These are phyloP conservation scores for Botryosphaeria dothidea DNA, from an alignment of 2,329 filamentous ascomycete species.

Conservation along the genomic window DNA sequence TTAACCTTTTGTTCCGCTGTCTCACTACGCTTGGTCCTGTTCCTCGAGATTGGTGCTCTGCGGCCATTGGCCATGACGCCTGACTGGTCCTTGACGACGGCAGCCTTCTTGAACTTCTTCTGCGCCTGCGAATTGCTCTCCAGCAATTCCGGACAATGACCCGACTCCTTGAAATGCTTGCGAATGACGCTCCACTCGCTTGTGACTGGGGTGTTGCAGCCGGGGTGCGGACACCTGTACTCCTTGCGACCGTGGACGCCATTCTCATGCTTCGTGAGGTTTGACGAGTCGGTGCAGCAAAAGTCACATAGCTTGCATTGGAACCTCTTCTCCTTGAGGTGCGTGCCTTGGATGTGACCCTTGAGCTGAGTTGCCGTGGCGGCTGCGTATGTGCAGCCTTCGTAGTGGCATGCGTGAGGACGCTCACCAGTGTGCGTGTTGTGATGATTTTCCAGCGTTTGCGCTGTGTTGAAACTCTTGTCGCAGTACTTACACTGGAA, in stretches of 20 bases:
- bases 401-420: slow-evolving; percentile 36
- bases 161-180: slow-evolving; percentile 37
- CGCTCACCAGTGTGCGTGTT: slow-evolving; percentile 39
- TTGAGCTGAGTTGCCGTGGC: slow-evolving; percentile 39
- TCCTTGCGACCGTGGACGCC: slow-evolving; percentile 16
- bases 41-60: slow-evolving; percentile 15
- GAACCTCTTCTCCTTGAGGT: slow-evolving; percentile 38
- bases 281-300: slow-evolving; percentile 38
- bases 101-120: slow-evolving; percentile 28
- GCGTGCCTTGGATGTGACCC: slow-evolving; percentile 37
- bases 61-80: slow-evolving; percentile 19
- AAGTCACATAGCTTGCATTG: slow-evolving; percentile 42
- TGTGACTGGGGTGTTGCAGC: slow-evolving; percentile 40
- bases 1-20: slow-evolving; percentile 6
- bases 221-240: slow-evolving; percentile 37
- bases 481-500: slow-evolving; percentile 39
- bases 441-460: slow-evolving; percentile 43
- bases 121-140: slow-evolving; percentile 35
- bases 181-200: slow-evolving; percentile 43
- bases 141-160: slow-evolving; percentile 37
- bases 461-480: slow-evolving; percentile 42
- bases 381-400: slow-evolving; percentile 35
- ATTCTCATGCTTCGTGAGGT: slow-evolving; percentile 39
- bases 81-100: slow-evolving; percentile 15
- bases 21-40: slow-evolving; percentile 16